phyloP scores from a whole-genome alignment of 768 basidiomycete genomes.

The Suillus bovinus region DNA sequence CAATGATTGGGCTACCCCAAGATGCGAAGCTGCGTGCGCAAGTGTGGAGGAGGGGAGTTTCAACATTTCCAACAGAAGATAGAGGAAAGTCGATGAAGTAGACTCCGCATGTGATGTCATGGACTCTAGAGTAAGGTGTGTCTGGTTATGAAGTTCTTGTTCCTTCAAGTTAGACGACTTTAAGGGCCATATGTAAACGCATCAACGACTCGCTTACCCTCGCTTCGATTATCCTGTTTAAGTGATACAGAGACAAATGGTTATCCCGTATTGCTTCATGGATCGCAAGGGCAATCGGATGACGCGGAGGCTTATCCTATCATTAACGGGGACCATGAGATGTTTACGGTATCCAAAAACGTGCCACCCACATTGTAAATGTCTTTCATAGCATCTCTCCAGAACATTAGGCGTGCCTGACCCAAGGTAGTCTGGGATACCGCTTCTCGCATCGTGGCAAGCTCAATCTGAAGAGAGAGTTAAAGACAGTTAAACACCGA shows the following conservation, averaged over 20 bases:
- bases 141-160: slow-evolving; percentile 61
- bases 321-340: slow-evolving; percentile 17
- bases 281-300: slow-evolving; percentile 79
- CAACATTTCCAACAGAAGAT: slow-evolving; percentile 71
- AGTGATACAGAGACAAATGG: slow-evolving; percentile 68
- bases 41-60: slow-evolving; percentile 54
- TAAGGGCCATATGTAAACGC: slow-evolving; percentile 12
- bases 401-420: slow-evolving; percentile 86
- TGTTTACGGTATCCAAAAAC: background rate
- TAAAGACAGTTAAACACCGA: slow-evolving; percentile 7
- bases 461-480: slow-evolving; percentile 56
- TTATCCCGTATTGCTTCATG: slow-evolving; percentile 50
- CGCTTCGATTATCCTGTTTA: slow-evolving; percentile 83
- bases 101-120: slow-evolving; percentile 76
- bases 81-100: slow-evolving; percentile 76
- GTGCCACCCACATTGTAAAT: slow-evolving; percentile 57
- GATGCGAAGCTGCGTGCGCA: slow-evolving; percentile 80
- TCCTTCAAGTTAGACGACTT: slow-evolving; percentile 45
- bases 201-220: slow-evolving; percentile 49
- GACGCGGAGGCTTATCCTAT: slow-evolving; percentile 74
- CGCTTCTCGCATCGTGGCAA: slow-evolving; percentile 74
- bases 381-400: slow-evolving; percentile 76
- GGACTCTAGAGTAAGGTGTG: slow-evolving; percentile 67
- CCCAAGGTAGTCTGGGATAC: slow-evolving; percentile 75
- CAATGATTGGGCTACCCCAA: slow-evolving; percentile 74